A percentile compares a stretch with the other conserved stretches of the same genome.
Conservation (phyloP, 805 yeast genomes). For the Hanseniaspora meyeri region DNA sequence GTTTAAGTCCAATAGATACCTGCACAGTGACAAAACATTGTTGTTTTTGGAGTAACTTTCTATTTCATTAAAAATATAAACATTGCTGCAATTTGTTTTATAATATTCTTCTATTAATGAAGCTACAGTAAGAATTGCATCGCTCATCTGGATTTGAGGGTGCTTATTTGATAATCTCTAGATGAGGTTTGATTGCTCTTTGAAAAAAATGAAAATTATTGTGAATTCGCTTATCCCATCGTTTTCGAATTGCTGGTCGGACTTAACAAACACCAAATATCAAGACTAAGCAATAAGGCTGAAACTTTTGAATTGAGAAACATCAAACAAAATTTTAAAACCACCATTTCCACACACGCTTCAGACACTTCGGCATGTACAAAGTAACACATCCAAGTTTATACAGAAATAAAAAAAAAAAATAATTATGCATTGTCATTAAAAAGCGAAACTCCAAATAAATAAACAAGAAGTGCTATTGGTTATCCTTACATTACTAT, state of each 20-base stretch:
- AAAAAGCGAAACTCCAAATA: no score
- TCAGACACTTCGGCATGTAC: no score
- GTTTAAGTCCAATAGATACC: neutral
- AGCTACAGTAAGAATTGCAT: neutral
- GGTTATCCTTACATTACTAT: constrained; percentile 18
- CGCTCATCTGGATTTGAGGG: neutral
- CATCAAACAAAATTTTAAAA: neutral
- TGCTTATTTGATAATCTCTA: neutral
- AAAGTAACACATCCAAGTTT: no score
- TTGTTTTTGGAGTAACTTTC: neutral
- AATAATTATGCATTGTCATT: no score
- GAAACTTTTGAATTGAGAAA: no score
- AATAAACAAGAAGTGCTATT: no score
- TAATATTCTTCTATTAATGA: neutral
- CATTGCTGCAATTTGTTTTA: neutral
- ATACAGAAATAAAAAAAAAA: no score
- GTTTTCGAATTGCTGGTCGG: neutral
- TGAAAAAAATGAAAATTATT: neutral
- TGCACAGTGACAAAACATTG: neutral
- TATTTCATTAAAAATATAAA: neutral
- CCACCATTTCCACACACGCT: neutral
- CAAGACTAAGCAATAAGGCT: no score
- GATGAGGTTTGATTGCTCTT: neutral
- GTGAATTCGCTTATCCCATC: neutral
- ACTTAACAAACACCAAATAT: no score